Evolutionary conservation across 768 basidiomycete genomes (phyloP), one percentile per base, ranked within the genome.

Genomic region (Lentinula sp.): DNA sequence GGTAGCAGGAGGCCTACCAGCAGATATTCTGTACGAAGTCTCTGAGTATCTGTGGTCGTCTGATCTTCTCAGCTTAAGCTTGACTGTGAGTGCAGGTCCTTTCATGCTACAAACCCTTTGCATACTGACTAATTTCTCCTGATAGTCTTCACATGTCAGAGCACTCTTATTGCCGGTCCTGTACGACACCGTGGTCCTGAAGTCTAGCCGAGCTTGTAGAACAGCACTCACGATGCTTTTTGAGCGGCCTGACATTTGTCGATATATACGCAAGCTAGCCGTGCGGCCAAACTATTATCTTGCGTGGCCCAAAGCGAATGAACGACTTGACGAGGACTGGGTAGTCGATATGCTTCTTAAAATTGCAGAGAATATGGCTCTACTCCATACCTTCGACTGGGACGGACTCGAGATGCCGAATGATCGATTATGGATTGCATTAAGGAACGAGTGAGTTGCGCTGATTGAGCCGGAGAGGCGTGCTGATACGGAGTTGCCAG

Each of bases 221-320:
- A 57, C 67, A 1, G 73, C 75, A 1, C 70, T 83, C 35, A 59
- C 63, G 3, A 76, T 81, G 73, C 68, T 83, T 42, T 53, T 57
- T 5, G 20, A 54, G 3, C 69, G 70, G 15, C 73, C 73, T 13
- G 72, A 79, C 18, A 51, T 81, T 37, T 78, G 77, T 61, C 59
- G 64, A 2, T 68, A 74, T 67, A 70, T 82, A 56, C 72, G 71
- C 16, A 79, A 77, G 57, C 72, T 83, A 35, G 75, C 76, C 13
- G 71, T 81, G 15, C 73, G 80, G 10, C 81, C 81, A 0, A 81
- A 81, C 63, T 83, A 81, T 66, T 81, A 81, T 67, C 75, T 81
- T 35, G 71, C 80, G 6, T 81, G 81, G 80, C 81, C 81, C 1
- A 73, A 71, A 61, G 72, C 73, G 23, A 78, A 82, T 52, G 72